phyloP scores from a whole-genome alignment of 2,329 filamentous ascomycete genomes.

The Ascochyta fabae region DNA sequence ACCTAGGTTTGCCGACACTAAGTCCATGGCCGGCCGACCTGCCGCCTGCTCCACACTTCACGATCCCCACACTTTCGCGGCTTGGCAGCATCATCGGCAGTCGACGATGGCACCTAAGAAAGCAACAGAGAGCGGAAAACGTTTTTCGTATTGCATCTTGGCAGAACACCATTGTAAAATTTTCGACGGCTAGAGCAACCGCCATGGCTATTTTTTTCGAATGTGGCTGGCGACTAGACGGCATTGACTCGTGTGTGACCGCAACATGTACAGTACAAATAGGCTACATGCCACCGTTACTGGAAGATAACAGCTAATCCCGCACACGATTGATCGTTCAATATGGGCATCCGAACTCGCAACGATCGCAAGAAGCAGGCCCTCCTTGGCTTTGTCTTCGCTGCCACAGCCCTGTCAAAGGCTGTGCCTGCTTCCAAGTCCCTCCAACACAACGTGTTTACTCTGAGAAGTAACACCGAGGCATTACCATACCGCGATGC shows the following conservation, averaged over 20 bases:
- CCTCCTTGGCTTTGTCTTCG: conserved; percentile 12
- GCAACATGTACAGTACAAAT: conserved; percentile 7
- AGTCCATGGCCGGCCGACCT: too few relatives aligned
- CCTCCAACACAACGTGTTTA: conserved; percentile 9
- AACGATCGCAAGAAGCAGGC: conserved; percentile 15
- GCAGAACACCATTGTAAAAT: conserved; percentile 1
- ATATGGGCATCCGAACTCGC: conserved; percentile 7
- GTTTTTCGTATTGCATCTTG: neutral
- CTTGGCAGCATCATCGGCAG: conserved; percentile 17
- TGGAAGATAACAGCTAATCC: neutral
- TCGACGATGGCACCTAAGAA: neutral
- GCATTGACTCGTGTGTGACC: neutral
- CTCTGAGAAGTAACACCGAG: conserved; percentile 11
- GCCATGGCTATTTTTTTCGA: conserved; percentile 4
- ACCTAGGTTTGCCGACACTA: too few relatives aligned
- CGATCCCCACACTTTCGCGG: conserved; percentile 12
- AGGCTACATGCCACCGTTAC: neutral
- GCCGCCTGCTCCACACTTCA: too few relatives aligned
- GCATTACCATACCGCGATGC: conserved; percentile 46
- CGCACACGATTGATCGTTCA: neutral
- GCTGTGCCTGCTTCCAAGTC: conserved; percentile 1
- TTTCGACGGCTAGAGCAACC: neutral
- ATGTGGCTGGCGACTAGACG: conserved; percentile 4
- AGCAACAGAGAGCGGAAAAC: neutral
- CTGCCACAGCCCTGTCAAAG: conserved; percentile 13